Evolutionary conservation across 2,329 filamentous ascomycete species (phyloP).

Genomic region (Cercospora berteroae): DNA sequence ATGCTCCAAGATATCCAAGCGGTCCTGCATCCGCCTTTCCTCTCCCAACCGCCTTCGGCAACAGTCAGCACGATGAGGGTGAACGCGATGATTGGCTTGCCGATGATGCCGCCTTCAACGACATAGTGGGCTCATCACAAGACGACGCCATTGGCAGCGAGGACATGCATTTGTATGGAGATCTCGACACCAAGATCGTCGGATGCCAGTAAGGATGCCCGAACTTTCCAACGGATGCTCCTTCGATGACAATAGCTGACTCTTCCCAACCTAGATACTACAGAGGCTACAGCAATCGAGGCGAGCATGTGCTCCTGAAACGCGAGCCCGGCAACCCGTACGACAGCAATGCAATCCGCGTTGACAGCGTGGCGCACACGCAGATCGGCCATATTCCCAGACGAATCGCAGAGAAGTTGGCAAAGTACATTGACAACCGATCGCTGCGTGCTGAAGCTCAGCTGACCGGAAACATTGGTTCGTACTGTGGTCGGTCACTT

Average conservation of each 20-base stretch:
- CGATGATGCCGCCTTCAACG: slow-evolving; percentile 33
- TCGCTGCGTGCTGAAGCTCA: slow-evolving; percentile 66
- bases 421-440: slow-evolving; percentile 63
- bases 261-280: not conserved
- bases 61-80: not conserved
- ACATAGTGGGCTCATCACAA: slow-evolving; percentile 34
- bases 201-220: slow-evolving; percentile 42
- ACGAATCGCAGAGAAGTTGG: slow-evolving; percentile 66
- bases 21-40: slow-evolving; percentile 11
- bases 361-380: slow-evolving; percentile 69
- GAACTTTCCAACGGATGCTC: slow-evolving; percentile 48
- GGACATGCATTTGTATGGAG: slow-evolving; percentile 35
- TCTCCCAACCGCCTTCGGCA: slow-evolving; percentile 16
- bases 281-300: slow-evolving; percentile 50
- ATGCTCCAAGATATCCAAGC: slow-evolving; percentile 14
- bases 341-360: slow-evolving; percentile 72
- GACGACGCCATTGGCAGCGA: slow-evolving; percentile 32
- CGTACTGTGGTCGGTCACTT: slow-evolving; percentile 1
- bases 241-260: slow-evolving; percentile 45
- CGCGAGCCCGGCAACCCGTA: slow-evolving; percentile 65
- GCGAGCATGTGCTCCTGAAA: slow-evolving; percentile 61
- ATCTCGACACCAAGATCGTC: slow-evolving; percentile 56
- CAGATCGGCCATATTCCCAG: slow-evolving; percentile 80
- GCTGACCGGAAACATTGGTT: slow-evolving; percentile 64
- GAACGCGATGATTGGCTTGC: slow-evolving; percentile 32